These are phyloP conservation scores for Lactarius deliciosus DNA, from an alignment of 768 basidiomycete species.

Conservation along the genomic window DNA sequence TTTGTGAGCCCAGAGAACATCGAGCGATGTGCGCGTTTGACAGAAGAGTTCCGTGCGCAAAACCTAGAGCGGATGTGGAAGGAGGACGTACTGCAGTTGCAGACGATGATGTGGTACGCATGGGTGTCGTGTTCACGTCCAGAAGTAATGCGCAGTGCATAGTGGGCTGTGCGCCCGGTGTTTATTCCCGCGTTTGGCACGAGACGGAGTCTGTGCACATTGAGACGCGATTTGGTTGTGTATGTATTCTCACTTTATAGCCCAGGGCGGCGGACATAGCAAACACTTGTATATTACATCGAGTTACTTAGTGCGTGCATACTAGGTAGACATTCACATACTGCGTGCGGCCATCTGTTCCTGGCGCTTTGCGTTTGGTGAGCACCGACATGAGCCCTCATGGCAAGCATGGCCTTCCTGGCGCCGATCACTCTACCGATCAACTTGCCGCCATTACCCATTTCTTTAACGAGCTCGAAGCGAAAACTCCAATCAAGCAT, in stretches of 20 bases:
- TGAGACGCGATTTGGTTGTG: constrained; percentile 10
- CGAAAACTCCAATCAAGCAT: constrained; percentile 11
- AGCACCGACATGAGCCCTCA: constrained; percentile 6
- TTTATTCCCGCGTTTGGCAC: constrained; percentile 16
- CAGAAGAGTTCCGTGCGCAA: constrained; percentile 85
- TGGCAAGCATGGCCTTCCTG: neutral
- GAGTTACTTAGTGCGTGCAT: constrained; percentile 4
- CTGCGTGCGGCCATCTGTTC: neutral
- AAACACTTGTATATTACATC: constrained; percentile 26
- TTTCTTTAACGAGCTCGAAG: constrained; percentile 20
- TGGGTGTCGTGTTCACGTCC: constrained; percentile 66
- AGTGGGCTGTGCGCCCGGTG: neutral
- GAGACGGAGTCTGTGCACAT: constrained; percentile 7
- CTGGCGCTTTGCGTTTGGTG: neutral
- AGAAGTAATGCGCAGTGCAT: constrained; percentile 2
- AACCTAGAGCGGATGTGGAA: constrained; percentile 88
- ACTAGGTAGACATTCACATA: constrained; percentile 4
- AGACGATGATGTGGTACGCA: constrained; percentile 92
- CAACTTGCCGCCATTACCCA: constrained; percentile 11
- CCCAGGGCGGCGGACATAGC: constrained; percentile 9
- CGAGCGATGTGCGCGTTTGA: constrained; percentile 75
- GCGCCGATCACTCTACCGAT: constrained; percentile 4
- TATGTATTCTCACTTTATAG: constrained; percentile 26
- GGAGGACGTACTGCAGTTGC: constrained; percentile 87
- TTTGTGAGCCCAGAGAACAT: constrained; percentile 96